Base-by-base conservation (phyloP, 371 early-diverging fungal genomes). In the Lichtheimia corymbifera region DNA sequence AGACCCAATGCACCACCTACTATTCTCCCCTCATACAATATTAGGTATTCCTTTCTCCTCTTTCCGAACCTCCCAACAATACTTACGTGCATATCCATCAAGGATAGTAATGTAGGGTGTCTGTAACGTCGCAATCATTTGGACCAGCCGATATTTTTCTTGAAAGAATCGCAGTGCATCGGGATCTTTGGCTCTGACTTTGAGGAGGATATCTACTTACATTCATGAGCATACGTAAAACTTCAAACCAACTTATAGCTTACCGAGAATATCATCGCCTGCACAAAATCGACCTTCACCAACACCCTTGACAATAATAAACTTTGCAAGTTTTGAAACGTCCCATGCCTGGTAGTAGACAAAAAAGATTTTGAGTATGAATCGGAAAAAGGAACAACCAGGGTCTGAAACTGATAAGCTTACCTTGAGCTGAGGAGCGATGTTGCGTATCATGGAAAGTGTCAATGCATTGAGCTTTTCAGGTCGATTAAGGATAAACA, bases 1-100 rank as follows among this genome's bases (percentile, higher is more conserved):
- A 98, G 73, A 14, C 98, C 99, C 17, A 95, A 89, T 15, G 98
- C 97, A 22, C 97, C 99, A 27, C 99, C 99, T 92, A 97, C 93
- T 92, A 65, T 35, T 35, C 35, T 35, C 35, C 35, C 28, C 28
- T 28, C 28, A 28, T 28, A 9, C 35, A 35, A 35, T 11, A 35
- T 9, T 35, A 35, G 9, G 11, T 35, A 35, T 35, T 2, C 11
- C 2, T 11, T 35, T 15, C 22, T 47, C 47, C 14, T 17, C 11
- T 18, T 17, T 5, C 5, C 47, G 45, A 18, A 15, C 13, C 4
- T 18, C 45, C 15, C 47, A 47, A n/a, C 11, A 17, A 47, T 9
- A 17, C 83, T 61, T 82, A 91, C 93, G 88, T 18, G 96, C 93
- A 68, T 94, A 91, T 4, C 98, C 98, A 64, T 94, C 83, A 67